Conservation (phyloP, 2,329 filamentous ascomycete species). For the Aspergillus sp. region DNA sequence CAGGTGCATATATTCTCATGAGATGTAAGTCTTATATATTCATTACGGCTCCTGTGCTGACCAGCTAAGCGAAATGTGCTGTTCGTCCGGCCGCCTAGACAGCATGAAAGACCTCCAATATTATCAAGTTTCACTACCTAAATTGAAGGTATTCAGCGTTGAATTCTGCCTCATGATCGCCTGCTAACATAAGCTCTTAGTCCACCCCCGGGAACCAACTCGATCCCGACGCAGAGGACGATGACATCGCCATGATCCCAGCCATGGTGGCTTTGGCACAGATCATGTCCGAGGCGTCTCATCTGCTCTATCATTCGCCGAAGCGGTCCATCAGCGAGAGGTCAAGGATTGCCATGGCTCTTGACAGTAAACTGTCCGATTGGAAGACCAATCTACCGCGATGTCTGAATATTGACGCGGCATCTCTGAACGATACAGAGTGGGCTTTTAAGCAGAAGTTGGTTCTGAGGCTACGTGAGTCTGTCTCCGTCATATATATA, state of each 20-base stretch:
- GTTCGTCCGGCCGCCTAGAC: conserved; percentile 28
- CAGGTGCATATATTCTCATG: conserved; percentile 22
- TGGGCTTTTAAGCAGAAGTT: conserved; percentile 32
- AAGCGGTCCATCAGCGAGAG: conserved; percentile 19
- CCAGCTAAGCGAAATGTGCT: conserved; percentile 29
- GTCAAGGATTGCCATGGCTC: conserved; percentile 19
- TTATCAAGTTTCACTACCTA: conserved; percentile 23
- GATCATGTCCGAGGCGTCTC: conserved; percentile 28
- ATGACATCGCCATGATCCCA: conserved; percentile 25
- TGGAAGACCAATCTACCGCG: conserved; percentile 22
- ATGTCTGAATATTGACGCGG: conserved; percentile 20
- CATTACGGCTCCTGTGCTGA: neutral
- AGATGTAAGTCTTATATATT: conserved; percentile 12
- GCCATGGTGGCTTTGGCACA: conserved; percentile 25
- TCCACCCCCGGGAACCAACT: neutral
- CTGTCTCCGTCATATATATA: neutral
- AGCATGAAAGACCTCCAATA: conserved; percentile 27
- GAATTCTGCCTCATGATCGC: neutral
- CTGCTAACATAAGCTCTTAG: conserved; percentile 1
- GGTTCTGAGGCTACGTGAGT: conserved; percentile 25
- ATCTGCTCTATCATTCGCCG: conserved; percentile 24
- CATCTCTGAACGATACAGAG: conserved; percentile 26
- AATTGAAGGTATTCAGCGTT: conserved; percentile 13
- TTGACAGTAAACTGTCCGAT: conserved; percentile 17
- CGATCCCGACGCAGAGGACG: conserved; percentile 20